A percentile compares a stretch with the other conserved stretches of the same genome.
Conservation (phyloP, 2,329 filamentous ascomycete species). For the Aureobasidium sp. region DNA sequence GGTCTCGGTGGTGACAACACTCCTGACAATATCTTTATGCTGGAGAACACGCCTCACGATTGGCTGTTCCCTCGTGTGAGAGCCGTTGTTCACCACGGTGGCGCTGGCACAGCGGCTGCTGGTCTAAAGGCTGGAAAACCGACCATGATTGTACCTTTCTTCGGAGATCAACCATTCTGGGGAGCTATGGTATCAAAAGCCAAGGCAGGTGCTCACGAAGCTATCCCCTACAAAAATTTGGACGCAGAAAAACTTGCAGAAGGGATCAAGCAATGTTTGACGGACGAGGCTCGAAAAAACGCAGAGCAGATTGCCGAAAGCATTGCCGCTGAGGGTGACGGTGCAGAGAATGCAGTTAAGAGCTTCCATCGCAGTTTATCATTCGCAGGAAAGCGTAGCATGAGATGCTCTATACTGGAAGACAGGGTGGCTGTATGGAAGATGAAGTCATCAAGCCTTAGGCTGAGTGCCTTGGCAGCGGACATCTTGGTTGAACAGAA, state of each 20-base stretch:
- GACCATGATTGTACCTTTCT: slow-evolving; percentile 71
- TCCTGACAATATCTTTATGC: slow-evolving; percentile 59
- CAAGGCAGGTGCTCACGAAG: slow-evolving; percentile 53
- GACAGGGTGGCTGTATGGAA: slow-evolving; percentile 59
- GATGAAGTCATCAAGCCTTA: slow-evolving; percentile 51
- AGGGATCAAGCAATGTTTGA: slow-evolving; percentile 61
- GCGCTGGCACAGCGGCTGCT: slow-evolving; percentile 67
- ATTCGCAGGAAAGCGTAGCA: slow-evolving; percentile 35
- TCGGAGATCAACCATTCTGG: slow-evolving; percentile 75
- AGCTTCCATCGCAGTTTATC: slow-evolving; percentile 56
- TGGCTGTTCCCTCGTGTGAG: slow-evolving; percentile 63
- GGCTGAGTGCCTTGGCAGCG: slow-evolving; percentile 56
- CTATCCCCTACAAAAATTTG: slow-evolving; percentile 60
- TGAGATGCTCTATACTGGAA: slow-evolving; percentile 58
- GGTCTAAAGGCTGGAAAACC: slow-evolving; percentile 63
- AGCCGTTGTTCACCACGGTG: slow-evolving; percentile 67
- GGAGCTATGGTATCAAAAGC: slow-evolving; percentile 57
- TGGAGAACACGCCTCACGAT: slow-evolving; percentile 67
- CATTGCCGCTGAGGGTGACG: slow-evolving; percentile 59
- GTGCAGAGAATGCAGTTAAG: slow-evolving; percentile 58
- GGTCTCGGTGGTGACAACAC: slow-evolving; percentile 52
- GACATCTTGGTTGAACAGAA: slow-evolving; percentile 54
- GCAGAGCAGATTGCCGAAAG: slow-evolving; percentile 51
- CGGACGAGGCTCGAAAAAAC: slow-evolving; percentile 49
- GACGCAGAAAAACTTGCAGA: slow-evolving; percentile 56